Evolutionary conservation across 139 green algal genomes (phyloP).

Genomic region (Yamagishiella unicocca): DNA sequence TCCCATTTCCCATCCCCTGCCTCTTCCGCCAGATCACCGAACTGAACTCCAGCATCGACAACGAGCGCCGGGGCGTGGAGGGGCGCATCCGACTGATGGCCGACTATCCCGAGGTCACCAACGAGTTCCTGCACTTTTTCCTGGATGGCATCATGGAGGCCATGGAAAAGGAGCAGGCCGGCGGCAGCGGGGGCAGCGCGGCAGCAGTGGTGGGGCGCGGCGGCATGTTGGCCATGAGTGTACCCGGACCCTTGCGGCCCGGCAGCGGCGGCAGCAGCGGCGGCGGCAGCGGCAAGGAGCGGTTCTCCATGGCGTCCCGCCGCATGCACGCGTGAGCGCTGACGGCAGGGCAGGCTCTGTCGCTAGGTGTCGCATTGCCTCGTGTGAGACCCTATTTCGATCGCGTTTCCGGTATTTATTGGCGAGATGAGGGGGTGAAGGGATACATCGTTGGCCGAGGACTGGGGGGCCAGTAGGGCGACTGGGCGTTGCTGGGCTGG

Average conservation of each 20-base stretch:
- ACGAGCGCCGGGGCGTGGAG: background rate
- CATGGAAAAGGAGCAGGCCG: constrained; percentile 29
- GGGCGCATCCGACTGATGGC: background rate
- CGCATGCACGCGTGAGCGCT: background rate
- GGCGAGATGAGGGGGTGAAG: no score
- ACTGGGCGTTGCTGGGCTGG: no score
- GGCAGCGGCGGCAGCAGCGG: background rate
- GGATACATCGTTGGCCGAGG: no score
- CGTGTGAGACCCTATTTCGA: no score
- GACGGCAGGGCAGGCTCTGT: background rate
- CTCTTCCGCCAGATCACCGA: background rate
- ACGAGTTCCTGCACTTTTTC: constrained; percentile 45
- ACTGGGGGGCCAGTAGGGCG: no score
- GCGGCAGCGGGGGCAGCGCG: background rate
- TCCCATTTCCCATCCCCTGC: no score
- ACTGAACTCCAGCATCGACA: constrained; percentile 21
- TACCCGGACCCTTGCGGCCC: background rate
- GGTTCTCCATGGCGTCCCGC: background rate
- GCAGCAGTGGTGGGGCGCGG: background rate
- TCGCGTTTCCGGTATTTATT: no score
- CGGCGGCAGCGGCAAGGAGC: background rate
- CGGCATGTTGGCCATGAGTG: background rate
- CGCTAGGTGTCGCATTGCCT: no score
- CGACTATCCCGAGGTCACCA: constrained; percentile 23
- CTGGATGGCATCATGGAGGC: constrained; percentile 32